These are phyloP conservation scores for Haplosporangium sp. DNA, from an alignment of 371 early-diverging fungal species.

Conservation along the genomic window DNA sequence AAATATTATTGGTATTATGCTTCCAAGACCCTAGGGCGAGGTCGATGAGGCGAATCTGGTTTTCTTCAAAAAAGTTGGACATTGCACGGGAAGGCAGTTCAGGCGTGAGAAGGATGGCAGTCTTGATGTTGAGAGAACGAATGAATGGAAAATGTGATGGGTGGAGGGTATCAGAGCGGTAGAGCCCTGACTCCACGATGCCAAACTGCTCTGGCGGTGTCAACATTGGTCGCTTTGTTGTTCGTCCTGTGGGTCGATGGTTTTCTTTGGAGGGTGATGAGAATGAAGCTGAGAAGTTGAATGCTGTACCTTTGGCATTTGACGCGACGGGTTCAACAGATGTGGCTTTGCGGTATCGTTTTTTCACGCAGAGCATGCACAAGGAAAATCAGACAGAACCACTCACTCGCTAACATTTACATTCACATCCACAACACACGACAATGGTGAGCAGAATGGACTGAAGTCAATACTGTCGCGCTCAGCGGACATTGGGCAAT, in stretches of 20 bases:
- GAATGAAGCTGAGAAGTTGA: constrained; percentile 5
- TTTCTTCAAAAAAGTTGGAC: constrained; percentile 84
- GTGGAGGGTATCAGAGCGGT: constrained; percentile 82
- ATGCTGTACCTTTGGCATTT: no score
- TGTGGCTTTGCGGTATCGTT: no score
- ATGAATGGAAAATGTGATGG: constrained; percentile 83
- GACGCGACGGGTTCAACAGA: no score
- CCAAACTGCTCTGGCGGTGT: constrained; percentile 93
- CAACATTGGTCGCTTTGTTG: constrained; percentile 34
- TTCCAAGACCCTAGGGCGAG: constrained; percentile 40
- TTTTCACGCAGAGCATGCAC: neutral
- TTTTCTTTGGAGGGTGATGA: neutral
- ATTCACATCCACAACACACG: neutral
- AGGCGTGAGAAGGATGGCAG: constrained; percentile 87
- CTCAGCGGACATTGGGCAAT: neutral
- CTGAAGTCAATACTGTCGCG: no score
- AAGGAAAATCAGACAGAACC: no score
- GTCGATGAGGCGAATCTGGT: constrained; percentile 75
- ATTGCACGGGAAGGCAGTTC: constrained; percentile 85
- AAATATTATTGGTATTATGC: constrained; percentile 18
- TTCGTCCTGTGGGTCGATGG: neutral
- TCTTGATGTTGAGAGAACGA: constrained; percentile 79
- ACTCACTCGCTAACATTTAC: no score
- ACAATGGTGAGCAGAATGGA: constrained; percentile 17
- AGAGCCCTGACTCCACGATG: constrained; percentile 89